Evolutionary conservation across 176 grass and related monocot genomes (phyloP), one percentile per base, ranked within the genome.

Genomic region (Oryza rufipogon): DNA sequence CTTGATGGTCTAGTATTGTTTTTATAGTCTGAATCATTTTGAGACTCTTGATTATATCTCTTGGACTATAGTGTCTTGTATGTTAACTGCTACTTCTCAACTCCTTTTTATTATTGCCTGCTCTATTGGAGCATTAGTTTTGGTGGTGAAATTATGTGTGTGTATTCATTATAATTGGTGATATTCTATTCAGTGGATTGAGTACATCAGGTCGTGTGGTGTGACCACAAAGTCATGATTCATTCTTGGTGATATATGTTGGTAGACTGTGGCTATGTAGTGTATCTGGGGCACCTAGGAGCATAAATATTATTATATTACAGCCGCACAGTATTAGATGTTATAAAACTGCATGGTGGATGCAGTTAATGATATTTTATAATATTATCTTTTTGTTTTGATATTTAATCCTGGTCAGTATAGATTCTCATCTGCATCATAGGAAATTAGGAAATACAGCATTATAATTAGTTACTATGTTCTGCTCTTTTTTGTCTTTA

Each of bases 391-490:
- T 78, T 84, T 79, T 64, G 1, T 38, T 71, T 78, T 64, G 13
- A 26, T 51, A 42, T 52, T 46, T 46, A 38, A 6, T 76, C 20
- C 25, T 4, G 4, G 11, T 88, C 64, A 84, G 7, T 73, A 69
- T 41, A 41, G 7, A 39, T 70, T n/a, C 49, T 83, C 16, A 51
- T 66, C 68, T 74, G 14, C 69, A 79, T 52, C 14, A 76, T 47
- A 67, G 56, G 6, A 61, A 48, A 47, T 66, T 36, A 10, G 26
- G n/a, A 85, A 67, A 67, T 76, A 20, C 5, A 85, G 22, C 13
- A 60, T 66, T 26, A 71, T 78, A 46, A 5, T 48, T 76, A 19
- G 54, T 58, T 77, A 61, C 56, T 81, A 77, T 71, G 7, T 70
- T 78, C 49, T 78, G 22, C 26, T 46, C 14, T 84, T 20, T 51